Percentiles rank a stretch among this genome's conserved stretches.
Evolutionary conservation across 257 asterid species (phyloP).

Genomic region (Fraxinus anomala): DNA sequence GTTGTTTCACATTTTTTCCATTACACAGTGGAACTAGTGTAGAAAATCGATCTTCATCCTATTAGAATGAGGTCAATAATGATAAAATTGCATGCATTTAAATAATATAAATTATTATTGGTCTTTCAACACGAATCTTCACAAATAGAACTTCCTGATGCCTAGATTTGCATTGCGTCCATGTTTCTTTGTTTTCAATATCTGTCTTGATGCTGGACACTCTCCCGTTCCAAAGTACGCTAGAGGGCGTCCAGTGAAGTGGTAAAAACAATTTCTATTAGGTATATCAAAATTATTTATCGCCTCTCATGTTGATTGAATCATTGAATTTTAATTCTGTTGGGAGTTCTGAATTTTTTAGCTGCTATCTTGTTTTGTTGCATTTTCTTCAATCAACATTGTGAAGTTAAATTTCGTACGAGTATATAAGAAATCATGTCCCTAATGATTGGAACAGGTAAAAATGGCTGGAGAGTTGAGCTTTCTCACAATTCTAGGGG

Average conservation of each 20-base stretch:
- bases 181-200: neutral
- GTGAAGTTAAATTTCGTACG: neutral
- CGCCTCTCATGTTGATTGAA: neutral
- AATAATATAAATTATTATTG: neutral
- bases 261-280: neutral
- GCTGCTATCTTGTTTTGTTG: neutral
- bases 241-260: neutral
- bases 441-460: conserved; percentile 50
- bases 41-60: neutral
- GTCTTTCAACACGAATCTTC: neutral
- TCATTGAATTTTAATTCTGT: neutral
- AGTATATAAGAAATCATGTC: neutral
- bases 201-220: neutral
- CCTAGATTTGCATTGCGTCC: neutral
- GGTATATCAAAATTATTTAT: neutral
- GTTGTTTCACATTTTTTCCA: neutral
- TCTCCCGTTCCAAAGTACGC: neutral
- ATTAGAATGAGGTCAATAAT: neutral
- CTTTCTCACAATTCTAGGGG: conserved; percentile 88
- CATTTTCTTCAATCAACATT: neutral
- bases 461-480: conserved; percentile 98
- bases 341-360: neutral
- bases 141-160: neutral
- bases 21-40: neutral
- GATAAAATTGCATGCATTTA: neutral